Evolutionary conservation across 2,329 filamentous ascomycete genomes (phyloP).

Genomic region (Stemphylium vesicarium): DNA sequence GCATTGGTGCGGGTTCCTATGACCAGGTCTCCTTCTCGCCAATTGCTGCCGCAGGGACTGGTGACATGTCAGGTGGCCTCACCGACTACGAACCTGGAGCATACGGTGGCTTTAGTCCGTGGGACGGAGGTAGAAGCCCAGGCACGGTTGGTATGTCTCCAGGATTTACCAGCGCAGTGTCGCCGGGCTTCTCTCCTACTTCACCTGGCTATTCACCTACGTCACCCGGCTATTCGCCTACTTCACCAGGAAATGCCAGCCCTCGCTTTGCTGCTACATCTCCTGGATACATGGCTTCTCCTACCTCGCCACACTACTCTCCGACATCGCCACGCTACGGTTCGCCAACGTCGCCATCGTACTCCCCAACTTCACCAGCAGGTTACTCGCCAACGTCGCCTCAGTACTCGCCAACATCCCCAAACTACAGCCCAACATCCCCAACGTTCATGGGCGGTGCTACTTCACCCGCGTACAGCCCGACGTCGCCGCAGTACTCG

Average conservation of each 20-base stretch:
- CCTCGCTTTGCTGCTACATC: conserved; percentile 60
- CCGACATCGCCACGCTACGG: conserved; percentile 62
- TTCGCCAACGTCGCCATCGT: conserved; percentile 60
- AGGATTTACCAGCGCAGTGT: conserved; percentile 46
- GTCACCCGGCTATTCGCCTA: conserved; percentile 68
- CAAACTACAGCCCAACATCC: conserved; percentile 58
- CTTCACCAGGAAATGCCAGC: conserved; percentile 68
- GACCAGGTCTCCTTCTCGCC: conserved; percentile 71
- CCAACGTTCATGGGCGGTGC: conserved; percentile 26
- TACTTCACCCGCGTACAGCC: conserved; percentile 62
- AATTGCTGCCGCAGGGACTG: conserved; percentile 71
- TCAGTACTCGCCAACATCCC: conserved; percentile 55
- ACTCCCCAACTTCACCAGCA: conserved; percentile 61
- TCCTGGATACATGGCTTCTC: conserved; percentile 57
- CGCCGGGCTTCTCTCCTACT: conserved; percentile 55
- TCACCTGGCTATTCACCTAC: conserved; percentile 64
- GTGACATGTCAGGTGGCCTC: conserved; percentile 61
- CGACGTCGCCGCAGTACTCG: conserved; percentile 57
- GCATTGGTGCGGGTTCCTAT: conserved; percentile 65
- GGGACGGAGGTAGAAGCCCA: conserved; percentile 68
- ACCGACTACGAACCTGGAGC: conserved; percentile 71
- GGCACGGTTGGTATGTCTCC: conserved; percentile 57
- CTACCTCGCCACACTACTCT: conserved; percentile 66
- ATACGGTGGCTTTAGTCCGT: conserved; percentile 73
- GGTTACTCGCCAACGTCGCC: conserved; percentile 59